These are phyloP conservation scores for Neopestalotiopsis sp. DNA, from an alignment of 2,329 filamentous ascomycete genomes.

Conservation along the genomic window DNA sequence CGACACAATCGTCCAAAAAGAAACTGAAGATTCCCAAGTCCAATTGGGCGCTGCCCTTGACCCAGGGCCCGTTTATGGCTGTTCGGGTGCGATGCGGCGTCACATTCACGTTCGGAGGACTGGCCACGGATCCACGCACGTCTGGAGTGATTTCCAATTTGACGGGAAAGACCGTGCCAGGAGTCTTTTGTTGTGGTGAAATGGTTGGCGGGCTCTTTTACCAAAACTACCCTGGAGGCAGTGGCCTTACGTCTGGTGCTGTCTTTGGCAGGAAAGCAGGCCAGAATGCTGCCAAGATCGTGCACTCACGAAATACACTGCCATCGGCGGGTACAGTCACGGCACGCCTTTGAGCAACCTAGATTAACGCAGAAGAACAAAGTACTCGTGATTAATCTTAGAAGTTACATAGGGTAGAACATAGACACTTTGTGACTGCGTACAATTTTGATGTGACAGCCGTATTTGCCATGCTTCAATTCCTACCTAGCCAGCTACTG, in stretches of 20 bases:
- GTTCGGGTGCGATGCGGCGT: constrained; percentile 69
- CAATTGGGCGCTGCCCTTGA: constrained; percentile 68
- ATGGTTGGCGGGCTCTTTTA: constrained; percentile 71
- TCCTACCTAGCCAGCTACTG: neutral
- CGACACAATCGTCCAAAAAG: constrained; percentile 56
- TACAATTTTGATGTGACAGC: neutral
- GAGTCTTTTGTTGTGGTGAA: constrained; percentile 66
- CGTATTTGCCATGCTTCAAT: neutral
- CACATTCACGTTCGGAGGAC: constrained; percentile 72
- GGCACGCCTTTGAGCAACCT: neutral
- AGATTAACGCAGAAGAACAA: neutral
- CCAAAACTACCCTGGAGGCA: constrained; percentile 67
- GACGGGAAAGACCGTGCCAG: constrained; percentile 52
- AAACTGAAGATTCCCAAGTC: constrained; percentile 59
- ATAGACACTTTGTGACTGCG: neutral
- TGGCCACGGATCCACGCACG: constrained; percentile 60
- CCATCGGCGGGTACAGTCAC: neutral
- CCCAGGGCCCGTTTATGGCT: constrained; percentile 62
- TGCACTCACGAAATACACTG: neutral
- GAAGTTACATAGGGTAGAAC: neutral
- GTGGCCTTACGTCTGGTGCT: constrained; percentile 63
- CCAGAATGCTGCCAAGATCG: constrained; percentile 33
- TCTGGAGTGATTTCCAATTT: constrained; percentile 51
- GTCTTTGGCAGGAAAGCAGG: constrained; percentile 54
- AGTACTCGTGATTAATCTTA: neutral